phyloP scores from a whole-genome alignment of 495 filamentous ascomycete species.

The Talaromyces borbonicus region DNA sequence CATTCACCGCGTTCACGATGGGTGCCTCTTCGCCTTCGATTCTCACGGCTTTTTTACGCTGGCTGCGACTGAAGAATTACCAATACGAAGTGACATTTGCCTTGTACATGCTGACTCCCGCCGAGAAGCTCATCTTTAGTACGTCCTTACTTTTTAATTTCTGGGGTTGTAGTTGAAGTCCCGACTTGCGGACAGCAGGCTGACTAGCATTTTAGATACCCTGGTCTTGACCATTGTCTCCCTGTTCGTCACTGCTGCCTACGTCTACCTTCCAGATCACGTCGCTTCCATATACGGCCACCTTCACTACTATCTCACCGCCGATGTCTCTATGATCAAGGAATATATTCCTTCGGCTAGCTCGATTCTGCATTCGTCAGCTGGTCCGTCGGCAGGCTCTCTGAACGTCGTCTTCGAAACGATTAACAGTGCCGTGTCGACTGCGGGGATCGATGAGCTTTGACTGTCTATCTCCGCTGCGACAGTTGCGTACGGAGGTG shows the following conservation, averaged over 20 bases:
- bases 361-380: slow-evolving; percentile 21
- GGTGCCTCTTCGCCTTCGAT: slow-evolving; percentile 24
- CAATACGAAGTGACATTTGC: slow-evolving; percentile 82
- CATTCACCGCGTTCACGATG: slow-evolving; percentile 12
- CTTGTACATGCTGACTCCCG: slow-evolving; percentile 78
- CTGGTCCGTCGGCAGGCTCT: slow-evolving; percentile 23
- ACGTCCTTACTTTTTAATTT: slow-evolving; percentile 18
- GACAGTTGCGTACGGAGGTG: too few relatives aligned
- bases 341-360: slow-evolving; percentile 24
- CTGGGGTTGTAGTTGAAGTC: background rate
- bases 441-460: slow-evolving; percentile 27
- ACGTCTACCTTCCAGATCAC: slow-evolving; percentile 89
- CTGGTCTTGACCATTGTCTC: slow-evolving; percentile 78
- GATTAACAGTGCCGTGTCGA: slow-evolving; percentile 28
- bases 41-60: slow-evolving; percentile 41
- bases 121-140: slow-evolving; percentile 83
- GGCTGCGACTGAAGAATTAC: slow-evolving; percentile 71
- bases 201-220: slow-evolving; percentile 52
- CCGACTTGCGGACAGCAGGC: too few relatives aligned
- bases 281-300: slow-evolving; percentile 65
- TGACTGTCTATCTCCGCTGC: slow-evolving; percentile 14
- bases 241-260: slow-evolving; percentile 74
- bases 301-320: slow-evolving; percentile 89
- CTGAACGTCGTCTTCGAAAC: slow-evolving; percentile 35
- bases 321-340: slow-evolving; percentile 47